Evolutionary conservation across 768 basidiomycete genomes (phyloP).

Genomic region (Suillus variegatus): DNA sequence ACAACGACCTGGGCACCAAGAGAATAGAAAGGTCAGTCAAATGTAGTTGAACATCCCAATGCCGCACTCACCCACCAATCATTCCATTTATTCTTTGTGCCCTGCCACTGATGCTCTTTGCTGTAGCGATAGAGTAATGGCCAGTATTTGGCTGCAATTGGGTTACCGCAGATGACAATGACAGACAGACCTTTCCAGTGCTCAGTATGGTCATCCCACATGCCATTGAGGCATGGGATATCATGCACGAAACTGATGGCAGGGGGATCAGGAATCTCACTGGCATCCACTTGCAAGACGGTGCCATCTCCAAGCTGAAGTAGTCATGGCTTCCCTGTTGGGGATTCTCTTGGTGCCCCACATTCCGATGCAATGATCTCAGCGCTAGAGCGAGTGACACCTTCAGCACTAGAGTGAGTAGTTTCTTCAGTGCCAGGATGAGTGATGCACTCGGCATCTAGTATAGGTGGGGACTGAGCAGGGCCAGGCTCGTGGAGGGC

Average conservation of each 20-base stretch:
- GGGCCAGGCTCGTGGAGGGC: neutral
- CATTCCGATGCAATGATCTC: neutral
- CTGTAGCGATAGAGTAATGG: neutral
- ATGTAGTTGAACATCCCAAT: neutral
- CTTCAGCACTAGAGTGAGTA: too few species aligned
- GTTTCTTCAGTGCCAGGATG: neutral
- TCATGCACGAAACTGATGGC: neutral
- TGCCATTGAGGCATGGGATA: neutral
- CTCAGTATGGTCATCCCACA: neutral
- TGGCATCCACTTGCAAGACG: neutral
- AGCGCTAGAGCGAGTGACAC: too few species aligned
- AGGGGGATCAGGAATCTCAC: neutral
- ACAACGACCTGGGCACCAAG: neutral
- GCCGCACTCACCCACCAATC: neutral
- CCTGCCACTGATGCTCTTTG: neutral
- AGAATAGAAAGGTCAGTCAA: neutral
- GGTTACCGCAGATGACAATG: neutral
- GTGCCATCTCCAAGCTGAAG: neutral
- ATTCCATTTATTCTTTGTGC: neutral
- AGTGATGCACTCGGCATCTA: neutral
- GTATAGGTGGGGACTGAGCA: neutral
- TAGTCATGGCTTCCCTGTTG: neutral
- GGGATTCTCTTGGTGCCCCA: neutral
- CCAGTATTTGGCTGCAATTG: neutral
- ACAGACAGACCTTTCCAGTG: neutral